Evolutionary conservation across 1,284 basidiomycete genomes (phyloP), one percentile per base, ranked within the genome.

Genomic region (Moesziomyces sp.): DNA sequence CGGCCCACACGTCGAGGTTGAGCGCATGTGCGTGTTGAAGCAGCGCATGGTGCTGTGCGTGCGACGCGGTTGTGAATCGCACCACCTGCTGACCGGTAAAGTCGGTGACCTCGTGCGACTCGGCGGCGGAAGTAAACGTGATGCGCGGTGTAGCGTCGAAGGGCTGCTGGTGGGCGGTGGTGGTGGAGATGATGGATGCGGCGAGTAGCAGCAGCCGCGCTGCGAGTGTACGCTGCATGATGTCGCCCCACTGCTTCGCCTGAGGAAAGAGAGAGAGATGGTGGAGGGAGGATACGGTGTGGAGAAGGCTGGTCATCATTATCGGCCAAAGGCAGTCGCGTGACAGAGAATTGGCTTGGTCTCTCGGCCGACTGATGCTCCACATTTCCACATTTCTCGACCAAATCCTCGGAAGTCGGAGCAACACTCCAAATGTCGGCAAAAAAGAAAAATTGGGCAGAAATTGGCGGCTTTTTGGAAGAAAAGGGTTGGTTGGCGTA

Each of bases 71-170:
- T 42, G 26, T 65, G 53, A 70, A 54, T 7, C 72, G 38, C 38
- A 74, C 53, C 24, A 74, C 66, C 24, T 62, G 52, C 16, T 74
- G 62, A 26, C 59, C 62, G 21, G 46, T 19, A 38, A 74, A 74
- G 45, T 38, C 46, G 47, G 44, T 43, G 13, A 52, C 13, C 2
- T 10, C 24, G 8, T 35, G 10, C 8, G 10, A 5, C 8, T 45
- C 16, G 3, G 59, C 52, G 9, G 61, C 21, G 34, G 57, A 56
- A 26, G 52, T 52, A 19, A 69, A 69, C 2, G 48, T 45, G 45
- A 63, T 47, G 9, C 28, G 40, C n/a, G 46, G 5, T 24, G 55
- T 52, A 5, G 62, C 11, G 8, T 26, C 44, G 52, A 69, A 69
- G 6, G 66, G 52, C n/a, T 34, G 34, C 28, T 60, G 67, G 7